Base-by-base conservation (phyloP, 768 basidiomycete species). In the Tricholoma furcatifolium region DNA sequence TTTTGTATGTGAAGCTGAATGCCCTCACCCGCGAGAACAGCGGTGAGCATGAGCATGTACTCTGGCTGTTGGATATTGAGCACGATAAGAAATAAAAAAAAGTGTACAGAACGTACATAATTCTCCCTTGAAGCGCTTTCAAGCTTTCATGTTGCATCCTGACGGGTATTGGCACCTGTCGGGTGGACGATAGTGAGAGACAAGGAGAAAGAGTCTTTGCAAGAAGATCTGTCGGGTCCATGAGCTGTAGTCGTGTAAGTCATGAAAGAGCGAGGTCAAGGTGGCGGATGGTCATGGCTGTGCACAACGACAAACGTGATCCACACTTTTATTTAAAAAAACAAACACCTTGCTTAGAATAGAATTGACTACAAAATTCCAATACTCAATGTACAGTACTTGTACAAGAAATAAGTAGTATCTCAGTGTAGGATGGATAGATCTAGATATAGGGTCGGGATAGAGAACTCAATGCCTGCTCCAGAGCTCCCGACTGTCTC, bases 161-260 rank as follows among this genome's bases (percentile, higher is more conserved):
- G 84, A 84, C 95, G 92, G 80, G 88, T 90, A 73, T 73, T 80
- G 58, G 88, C 82, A 77, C 96, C 95, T 97, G 65, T 38, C 54
- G 17, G 43, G 54, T n/a, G n/a, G n/a, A n/a, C n/a, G 50, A 53
- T 39, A 63, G 61, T 60, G 60, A 55, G 49, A 47, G 60, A 59
- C 55, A 59, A 42, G 91, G 78, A 55, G 93, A 95, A 62, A 98
- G 86, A 64, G 95, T 87, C 76, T 96, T 93, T 61, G 88, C 84
- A 65, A 98, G 85, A 55, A 98, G 85, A 70, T 91, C 85, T 52
- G 83, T 87, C 60, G 92, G 91, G 78, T 92, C 92, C 93, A 96
- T 95, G 40, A 48, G 42, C 27, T 34, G 23, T 35, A n/a, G 36
- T 58, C 58, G 62, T 54, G 45, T 24, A 23, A 54, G 43, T 56